Evolutionary conservation across 2,329 filamentous ascomycete species (phyloP).

Genomic region (Plenodomus tracheiphilus): DNA sequence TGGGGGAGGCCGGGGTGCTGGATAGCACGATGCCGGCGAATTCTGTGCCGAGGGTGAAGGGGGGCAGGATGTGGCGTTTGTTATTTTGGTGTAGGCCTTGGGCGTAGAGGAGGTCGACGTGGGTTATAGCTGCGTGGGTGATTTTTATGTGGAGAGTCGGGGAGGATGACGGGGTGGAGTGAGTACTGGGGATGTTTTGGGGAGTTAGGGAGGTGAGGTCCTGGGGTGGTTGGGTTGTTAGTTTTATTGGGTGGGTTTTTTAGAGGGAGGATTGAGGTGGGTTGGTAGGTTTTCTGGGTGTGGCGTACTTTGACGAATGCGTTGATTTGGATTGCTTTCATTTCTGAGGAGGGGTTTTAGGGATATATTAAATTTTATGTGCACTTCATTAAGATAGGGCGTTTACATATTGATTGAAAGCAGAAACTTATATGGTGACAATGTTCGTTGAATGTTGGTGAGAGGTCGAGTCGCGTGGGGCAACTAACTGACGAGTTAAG

Average conservation of each 20-base stretch:
- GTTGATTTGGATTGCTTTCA: constrained; percentile 26
- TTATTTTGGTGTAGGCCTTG: constrained; percentile 65
- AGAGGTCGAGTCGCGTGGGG: neutral
- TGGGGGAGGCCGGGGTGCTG: constrained; percentile 35
- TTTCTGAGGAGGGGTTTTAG: constrained; percentile 1
- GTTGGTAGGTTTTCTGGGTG: neutral
- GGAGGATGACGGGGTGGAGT: constrained; percentile 35
- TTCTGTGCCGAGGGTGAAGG: constrained; percentile 64
- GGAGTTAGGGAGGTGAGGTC: constrained; percentile 35
- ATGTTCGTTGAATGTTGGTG: neutral
- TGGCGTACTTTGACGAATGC: constrained; percentile 15
- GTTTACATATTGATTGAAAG: neutral
- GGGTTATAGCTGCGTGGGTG: constrained; percentile 61
- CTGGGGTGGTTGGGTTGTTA: constrained; percentile 11
- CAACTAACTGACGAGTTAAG: too few species aligned
- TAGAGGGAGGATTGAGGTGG: neutral
- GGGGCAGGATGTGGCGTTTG: constrained; percentile 57
- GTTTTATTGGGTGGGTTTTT: too few species aligned
- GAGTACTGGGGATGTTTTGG: constrained; percentile 32
- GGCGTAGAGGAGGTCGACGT: constrained; percentile 64
- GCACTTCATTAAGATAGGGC: too few species aligned
- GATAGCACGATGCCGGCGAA: constrained; percentile 59
- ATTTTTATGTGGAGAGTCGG: constrained; percentile 52
- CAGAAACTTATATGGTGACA: neutral
- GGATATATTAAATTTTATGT: too few species aligned